Evolutionary conservation across 352 stramenopile species (phyloP).

Genomic region (Globisporangium viniferum): DNA sequence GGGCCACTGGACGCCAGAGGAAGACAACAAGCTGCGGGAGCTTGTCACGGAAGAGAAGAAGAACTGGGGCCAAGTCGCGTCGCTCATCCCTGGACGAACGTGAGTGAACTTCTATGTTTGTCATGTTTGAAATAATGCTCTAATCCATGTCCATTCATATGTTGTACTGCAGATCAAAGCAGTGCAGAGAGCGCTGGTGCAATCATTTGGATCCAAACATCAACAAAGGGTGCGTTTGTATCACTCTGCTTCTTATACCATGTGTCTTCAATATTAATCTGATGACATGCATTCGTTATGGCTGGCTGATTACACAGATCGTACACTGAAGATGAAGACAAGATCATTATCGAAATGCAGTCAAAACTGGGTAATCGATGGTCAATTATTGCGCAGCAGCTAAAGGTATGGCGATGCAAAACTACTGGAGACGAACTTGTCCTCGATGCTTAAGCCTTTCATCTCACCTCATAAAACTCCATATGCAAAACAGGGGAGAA

Average conservation of each 20-base stretch:
- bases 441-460: neutral
- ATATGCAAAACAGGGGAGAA: conserved; percentile 56
- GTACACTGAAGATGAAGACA: conserved; percentile 90
- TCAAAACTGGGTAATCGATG: conserved; percentile 90
- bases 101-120: conserved; percentile 27
- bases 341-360: conserved; percentile 92
- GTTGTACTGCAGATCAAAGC: conserved; percentile 74
- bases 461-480: neutral
- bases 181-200: conserved; percentile 91
- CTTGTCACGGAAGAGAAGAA: conserved; percentile 85
- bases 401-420: conserved; percentile 53
- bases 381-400: conserved; percentile 90
- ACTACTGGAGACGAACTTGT: neutral
- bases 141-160: neutral
- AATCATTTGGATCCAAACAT: conserved; percentile 92
- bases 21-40: conserved; percentile 84
- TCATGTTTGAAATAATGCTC: neutral
- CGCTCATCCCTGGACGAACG: conserved; percentile 80
- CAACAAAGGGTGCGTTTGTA: conserved; percentile 82
- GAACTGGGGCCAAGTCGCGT: conserved; percentile 89
- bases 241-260: neutral
- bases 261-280: neutral
- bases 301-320: conserved; percentile 33
- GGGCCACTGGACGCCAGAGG: conserved; percentile 90
- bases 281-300: neutral